phyloP scores from a whole-genome alignment of 139 green algal genomes.

The Ettlia oleoabundans region DNA sequence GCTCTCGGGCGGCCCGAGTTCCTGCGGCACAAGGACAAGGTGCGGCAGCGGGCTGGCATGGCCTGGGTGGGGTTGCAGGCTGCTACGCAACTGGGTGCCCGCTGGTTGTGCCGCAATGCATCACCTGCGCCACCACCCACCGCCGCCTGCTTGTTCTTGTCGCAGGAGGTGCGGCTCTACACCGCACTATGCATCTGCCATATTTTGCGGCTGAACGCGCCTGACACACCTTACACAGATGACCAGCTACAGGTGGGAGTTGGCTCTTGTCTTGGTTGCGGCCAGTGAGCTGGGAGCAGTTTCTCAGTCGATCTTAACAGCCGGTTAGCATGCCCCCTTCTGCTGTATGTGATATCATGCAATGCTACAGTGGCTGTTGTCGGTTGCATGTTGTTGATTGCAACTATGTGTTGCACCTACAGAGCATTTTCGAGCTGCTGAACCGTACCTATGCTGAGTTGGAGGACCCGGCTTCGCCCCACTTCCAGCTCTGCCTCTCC shows the following conservation, averaged over 20 bases:
- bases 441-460: slow-evolving; percentile 57
- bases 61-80: no score
- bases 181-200: slow-evolving; percentile 55
- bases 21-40: slow-evolving; percentile 62
- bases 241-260: slow-evolving; percentile 49
- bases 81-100: not conserved
- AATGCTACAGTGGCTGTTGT: no score
- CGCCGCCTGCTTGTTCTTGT: not conserved
- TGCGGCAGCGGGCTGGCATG: not conserved
- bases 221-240: slow-evolving; percentile 68
- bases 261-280: not conserved
- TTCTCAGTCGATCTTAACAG: no score
- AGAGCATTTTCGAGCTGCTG: slow-evolving; percentile 68
- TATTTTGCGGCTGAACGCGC: slow-evolving; percentile 65
- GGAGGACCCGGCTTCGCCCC: slow-evolving; percentile 45
- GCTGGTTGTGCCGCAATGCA: not conserved
- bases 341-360: no score
- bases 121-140: not conserved
- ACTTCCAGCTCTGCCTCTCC: slow-evolving; percentile 61
- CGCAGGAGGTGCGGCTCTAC: slow-evolving; percentile 73
- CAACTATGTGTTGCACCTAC: no score
- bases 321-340: not conserved
- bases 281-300: no score
- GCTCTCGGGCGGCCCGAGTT: slow-evolving; percentile 41
- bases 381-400: no score